Percentiles rank a stretch among this genome's conserved stretches.
Evolutionary conservation across 306 rosid species (phyloP).

Genomic region (Mucuna pruriens): DNA sequence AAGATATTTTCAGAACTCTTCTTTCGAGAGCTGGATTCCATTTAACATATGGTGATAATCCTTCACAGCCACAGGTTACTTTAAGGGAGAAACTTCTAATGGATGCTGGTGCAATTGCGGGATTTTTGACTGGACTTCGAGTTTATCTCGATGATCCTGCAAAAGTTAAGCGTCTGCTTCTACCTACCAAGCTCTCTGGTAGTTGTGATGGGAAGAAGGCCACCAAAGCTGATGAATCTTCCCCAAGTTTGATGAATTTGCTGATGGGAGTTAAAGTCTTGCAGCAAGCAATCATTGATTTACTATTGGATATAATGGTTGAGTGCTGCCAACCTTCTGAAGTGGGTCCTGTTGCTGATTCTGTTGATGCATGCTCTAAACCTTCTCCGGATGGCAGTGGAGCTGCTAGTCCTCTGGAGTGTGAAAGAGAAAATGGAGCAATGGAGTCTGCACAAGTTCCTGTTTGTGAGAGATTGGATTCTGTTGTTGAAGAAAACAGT

Average conservation of each 20-base stretch:
- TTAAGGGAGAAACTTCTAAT: conserved; percentile 91
- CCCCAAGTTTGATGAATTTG: conserved; percentile 98
- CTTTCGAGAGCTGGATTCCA: conserved; percentile 98
- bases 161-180: conserved; percentile 96
- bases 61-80: conserved; percentile 96
- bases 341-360: conserved; percentile 64
- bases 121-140: conserved; percentile 96
- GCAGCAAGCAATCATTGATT: conserved; percentile 97
- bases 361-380: conserved; percentile 64
- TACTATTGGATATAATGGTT: conserved; percentile 97
- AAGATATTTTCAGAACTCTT: conserved; percentile 92
- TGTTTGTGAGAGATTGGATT: conserved; percentile 73
- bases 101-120: conserved; percentile 99
- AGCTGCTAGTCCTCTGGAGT: conserved; percentile 58
- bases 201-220: conserved; percentile 81
- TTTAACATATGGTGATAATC: conserved; percentile 94
- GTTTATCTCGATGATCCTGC: conserved; percentile 99
- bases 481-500: conserved; percentile 62
- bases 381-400: conserved; percentile 65
- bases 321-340: conserved; percentile 99
- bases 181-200: conserved; percentile 92
- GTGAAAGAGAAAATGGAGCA: conserved; percentile 74
- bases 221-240: conserved; percentile 75
- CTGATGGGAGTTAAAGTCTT: conserved; percentile 98
- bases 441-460: conserved; percentile 63